phyloP scores from a whole-genome alignment of 225 moss, liverwort and hornwort genomes.

The Pseudoscleropodium purum region DNA sequence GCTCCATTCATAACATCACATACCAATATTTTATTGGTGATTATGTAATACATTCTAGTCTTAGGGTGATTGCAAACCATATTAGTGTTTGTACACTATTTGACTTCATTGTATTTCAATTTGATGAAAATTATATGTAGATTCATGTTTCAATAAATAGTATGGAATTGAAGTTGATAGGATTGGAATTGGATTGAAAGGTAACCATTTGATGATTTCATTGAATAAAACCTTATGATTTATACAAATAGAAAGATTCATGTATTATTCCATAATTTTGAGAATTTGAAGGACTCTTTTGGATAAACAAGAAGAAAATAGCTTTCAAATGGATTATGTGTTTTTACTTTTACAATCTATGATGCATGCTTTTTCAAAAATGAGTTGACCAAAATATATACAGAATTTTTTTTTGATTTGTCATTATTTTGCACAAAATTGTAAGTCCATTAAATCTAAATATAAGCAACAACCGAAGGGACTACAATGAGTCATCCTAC shows the following conservation, averaged over 20 bases:
- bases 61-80: not conserved
- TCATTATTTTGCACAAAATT: not conserved
- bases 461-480: not conserved
- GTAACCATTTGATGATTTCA: not conserved
- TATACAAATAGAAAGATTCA: not conserved
- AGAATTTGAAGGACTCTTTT: not conserved
- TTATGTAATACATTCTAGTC: not conserved
- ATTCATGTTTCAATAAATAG: not conserved
- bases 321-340: not conserved
- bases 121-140: not conserved
- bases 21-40: not conserved
- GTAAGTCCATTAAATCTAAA: not conserved
- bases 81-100: not conserved
- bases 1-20: not conserved
- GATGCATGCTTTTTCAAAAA: not conserved
- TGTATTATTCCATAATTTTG: not conserved
- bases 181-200: not conserved
- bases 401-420: not conserved
- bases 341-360: not conserved
- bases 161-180: not conserved
- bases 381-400: not conserved
- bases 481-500: not conserved
- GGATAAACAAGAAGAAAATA: not conserved
- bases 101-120: not conserved
- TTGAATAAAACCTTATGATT: not conserved